These are phyloP conservation scores for Obba rivulosa DNA, from an alignment of 768 basidiomycete species.

Conservation along the genomic window DNA sequence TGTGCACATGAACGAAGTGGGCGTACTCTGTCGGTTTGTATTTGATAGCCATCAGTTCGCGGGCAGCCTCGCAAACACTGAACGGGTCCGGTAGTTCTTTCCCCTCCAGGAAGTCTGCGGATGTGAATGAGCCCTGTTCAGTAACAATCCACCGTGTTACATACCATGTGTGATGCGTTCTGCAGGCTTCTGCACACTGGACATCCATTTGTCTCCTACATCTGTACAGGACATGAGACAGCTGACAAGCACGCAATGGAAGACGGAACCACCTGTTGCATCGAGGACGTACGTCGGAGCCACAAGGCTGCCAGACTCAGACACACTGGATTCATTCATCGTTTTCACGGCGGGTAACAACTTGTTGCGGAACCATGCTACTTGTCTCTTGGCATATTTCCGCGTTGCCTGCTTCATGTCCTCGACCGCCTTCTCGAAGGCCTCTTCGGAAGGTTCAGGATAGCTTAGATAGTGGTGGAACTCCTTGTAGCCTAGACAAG, in stretches of 20 bases:
- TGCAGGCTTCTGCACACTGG: slow-evolving; percentile 48
- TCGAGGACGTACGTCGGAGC: slow-evolving; percentile 56
- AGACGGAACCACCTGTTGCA: slow-evolving; percentile 46
- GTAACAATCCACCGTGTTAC: slow-evolving; percentile 3
- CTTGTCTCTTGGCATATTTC: slow-evolving; percentile 88
- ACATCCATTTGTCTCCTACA: slow-evolving; percentile 53
- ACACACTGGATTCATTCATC: slow-evolving; percentile 30
- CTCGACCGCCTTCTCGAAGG: slow-evolving; percentile 56
- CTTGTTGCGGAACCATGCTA: slow-evolving; percentile 91
- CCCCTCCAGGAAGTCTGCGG: slow-evolving; percentile 50
- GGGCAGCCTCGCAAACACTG: slow-evolving; percentile 49
- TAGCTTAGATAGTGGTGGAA: slow-evolving; percentile 65
- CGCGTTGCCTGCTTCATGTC: slow-evolving; percentile 83
- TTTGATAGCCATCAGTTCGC: slow-evolving; percentile 42
- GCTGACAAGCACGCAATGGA: background rate
- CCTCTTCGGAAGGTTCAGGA: slow-evolving; percentile 28
- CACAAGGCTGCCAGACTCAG: slow-evolving; percentile 22
- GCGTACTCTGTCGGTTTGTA: slow-evolving; percentile 43
- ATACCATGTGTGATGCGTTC: slow-evolving; percentile 44
- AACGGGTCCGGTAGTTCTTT: slow-evolving; percentile 50
- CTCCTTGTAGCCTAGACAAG: slow-evolving; percentile 78
- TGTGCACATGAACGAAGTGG: background rate
- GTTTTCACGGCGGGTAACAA: slow-evolving; percentile 65
- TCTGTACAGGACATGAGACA: slow-evolving; percentile 26
- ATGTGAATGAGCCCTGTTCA: background rate